Conservation (phyloP, 306 rosid species). For the Bauhinia variegata region DNA sequence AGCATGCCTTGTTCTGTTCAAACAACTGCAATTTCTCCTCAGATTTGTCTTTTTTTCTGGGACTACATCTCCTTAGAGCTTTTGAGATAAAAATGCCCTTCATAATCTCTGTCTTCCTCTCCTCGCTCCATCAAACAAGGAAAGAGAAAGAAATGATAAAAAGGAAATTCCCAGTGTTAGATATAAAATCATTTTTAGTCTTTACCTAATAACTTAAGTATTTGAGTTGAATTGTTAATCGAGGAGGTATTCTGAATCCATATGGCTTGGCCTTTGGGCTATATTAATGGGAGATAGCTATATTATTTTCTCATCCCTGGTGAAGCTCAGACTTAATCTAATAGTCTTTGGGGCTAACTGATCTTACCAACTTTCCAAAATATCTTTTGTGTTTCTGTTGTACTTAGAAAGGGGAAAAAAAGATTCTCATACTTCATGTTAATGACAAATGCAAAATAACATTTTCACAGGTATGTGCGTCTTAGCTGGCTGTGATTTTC, state of each 20-base stretch:
- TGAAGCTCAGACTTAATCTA: conserved; percentile 7
- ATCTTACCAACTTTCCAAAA: conserved; percentile 7
- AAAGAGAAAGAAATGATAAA: neutral
- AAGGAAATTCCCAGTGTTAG: conserved; percentile 5
- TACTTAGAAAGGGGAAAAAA: conserved; percentile 7
- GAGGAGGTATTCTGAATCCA: neutral
- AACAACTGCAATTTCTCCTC: conserved; percentile 1
- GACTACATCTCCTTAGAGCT: neutral
- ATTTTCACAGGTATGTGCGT: conserved; percentile 81
- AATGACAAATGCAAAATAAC: conserved; percentile 4
- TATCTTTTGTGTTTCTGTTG: conserved; percentile 11
- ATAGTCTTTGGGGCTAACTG: conserved; percentile 1
- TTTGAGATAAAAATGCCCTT: neutral
- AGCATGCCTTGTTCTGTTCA: neutral
- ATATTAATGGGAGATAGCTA: conserved; percentile 6
- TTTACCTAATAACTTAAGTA: no score
- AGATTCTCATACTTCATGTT: neutral
- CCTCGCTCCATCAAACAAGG: neutral
- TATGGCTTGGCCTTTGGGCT: conserved; percentile 14
- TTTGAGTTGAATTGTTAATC: no score
- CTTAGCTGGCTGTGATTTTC: conserved; percentile 97
- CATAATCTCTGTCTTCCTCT: neutral
- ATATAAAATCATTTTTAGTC: no score
- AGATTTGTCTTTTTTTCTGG: no score
- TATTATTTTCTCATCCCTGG: neutral